These are phyloP conservation scores for Escallonia rubra DNA, from an alignment of 129 eudicot genomes.

Conservation along the genomic window DNA sequence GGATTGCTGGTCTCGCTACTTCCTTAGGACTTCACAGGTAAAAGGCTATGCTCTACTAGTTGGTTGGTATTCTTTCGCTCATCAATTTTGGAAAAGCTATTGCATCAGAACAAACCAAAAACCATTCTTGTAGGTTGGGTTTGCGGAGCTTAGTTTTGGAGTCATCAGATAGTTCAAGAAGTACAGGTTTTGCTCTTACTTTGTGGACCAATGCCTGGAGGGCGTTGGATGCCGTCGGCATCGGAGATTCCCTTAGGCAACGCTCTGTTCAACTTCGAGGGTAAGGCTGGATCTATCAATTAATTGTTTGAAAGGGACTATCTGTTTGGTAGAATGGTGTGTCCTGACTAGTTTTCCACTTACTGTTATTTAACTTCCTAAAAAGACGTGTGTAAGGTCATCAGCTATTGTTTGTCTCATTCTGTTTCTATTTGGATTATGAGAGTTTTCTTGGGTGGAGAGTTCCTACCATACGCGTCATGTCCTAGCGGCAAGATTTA, in stretches of 20 bases:
- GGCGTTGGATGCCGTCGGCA: constrained; percentile 76
- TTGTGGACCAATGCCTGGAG: constrained; percentile 81
- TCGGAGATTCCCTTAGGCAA: constrained; percentile 49
- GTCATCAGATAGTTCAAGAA: constrained; percentile 57
- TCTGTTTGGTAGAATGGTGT: too few species aligned
- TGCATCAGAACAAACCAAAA: too few species aligned
- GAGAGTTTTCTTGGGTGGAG: not conserved
- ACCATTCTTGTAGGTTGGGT: constrained; percentile 44
- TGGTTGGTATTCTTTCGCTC: too few species aligned
- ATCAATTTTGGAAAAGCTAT: too few species aligned
- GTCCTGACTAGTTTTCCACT: too few species aligned
- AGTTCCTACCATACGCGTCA: too few species aligned
- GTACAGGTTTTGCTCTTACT: constrained; percentile 64
- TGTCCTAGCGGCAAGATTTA: too few species aligned
- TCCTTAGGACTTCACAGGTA: constrained; percentile 75
- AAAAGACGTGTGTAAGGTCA: too few species aligned
- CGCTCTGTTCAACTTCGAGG: constrained; percentile 44
- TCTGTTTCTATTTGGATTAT: not conserved
- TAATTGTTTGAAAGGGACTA: too few species aligned
- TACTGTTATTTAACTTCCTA: too few species aligned
- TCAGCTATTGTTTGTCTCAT: not conserved
- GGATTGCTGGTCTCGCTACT: constrained; percentile 68
- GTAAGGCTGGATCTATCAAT: constrained; percentile 14
- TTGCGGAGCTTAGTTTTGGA: constrained; percentile 71
- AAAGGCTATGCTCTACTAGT: too few species aligned